Base-by-base conservation (phyloP, 2,329 filamentous ascomycete species). In the Aphanoascus verrucosus region DNA sequence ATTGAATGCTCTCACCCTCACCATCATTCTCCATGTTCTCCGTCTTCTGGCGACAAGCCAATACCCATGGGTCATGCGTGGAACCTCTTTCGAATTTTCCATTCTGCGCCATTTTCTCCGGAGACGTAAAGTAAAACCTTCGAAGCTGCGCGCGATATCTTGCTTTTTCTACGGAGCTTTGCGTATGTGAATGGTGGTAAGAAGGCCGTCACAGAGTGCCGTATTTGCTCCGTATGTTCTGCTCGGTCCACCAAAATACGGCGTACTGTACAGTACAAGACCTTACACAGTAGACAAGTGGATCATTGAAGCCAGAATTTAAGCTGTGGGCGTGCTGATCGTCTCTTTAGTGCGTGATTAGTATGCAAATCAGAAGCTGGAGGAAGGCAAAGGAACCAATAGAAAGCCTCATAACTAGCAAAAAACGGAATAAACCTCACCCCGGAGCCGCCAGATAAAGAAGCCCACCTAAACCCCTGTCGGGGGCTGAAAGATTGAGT, bases 91-190 rank as follows among this genome's bases (percentile, higher is more conserved):
- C 23, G 48, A 50, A 50, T 34, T 19, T 35, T 43, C 40, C 38
- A 43, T 51, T 51, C 31, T 50, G 49, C 49, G 41, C 19, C 38
- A n/a, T 52, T 52, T 52, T 44, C 15, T 19, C 35, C 19, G 31
- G n/a, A 41, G 15, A 9, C 5, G n/a, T 9, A 41, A 41, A 19
- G 20, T 2, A n/a, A 42, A 11, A 6, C 6, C 32, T n/a, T 20
- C 31, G 38, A 35, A 15, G 42, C 14, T 46, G 50, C 32, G 50
- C 32, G 50, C 41, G 50, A 52, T 52, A 51, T 51, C 43, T 40
- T 40, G n/a, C 32, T 50, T 42, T 42, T 41, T 17, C 12, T 50
- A 15, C 20, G n/a, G 15, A 28, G 28, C 9, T 23, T n/a, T 35
- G 31, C 6, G 7, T 47, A 35, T 31, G 14, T 23, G 1, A 19